phyloP scores from a whole-genome alignment of 2,329 filamentous ascomycete genomes.

The Onygenales sp. region DNA sequence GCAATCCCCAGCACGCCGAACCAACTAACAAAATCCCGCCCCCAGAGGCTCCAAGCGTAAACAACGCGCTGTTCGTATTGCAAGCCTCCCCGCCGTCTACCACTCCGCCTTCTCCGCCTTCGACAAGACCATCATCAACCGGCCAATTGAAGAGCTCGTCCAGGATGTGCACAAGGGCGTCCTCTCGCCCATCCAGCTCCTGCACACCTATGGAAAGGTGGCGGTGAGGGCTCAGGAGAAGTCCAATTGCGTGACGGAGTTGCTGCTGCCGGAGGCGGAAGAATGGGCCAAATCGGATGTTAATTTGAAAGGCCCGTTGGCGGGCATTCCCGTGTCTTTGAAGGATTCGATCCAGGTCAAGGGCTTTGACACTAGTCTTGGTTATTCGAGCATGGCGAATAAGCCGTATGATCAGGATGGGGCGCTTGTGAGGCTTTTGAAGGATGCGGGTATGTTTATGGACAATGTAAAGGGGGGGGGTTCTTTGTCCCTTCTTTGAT shows the following conservation, averaged over 20 bases:
- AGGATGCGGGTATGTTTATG: constrained; percentile 55
- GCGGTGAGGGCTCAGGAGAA: constrained; percentile 72
- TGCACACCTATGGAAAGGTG: constrained; percentile 80
- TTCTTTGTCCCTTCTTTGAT: neutral
- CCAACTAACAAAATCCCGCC: constrained; percentile 3
- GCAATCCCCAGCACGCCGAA: constrained; percentile 1
- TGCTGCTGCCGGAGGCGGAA: constrained; percentile 72
- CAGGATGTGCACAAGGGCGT: constrained; percentile 62
- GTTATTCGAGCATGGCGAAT: constrained; percentile 63
- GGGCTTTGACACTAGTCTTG: constrained; percentile 74
- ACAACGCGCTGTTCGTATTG: constrained; percentile 62
- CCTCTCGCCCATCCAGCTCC: constrained; percentile 59
- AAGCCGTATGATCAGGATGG: constrained; percentile 62
- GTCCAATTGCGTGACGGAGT: constrained; percentile 84
- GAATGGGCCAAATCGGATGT: constrained; percentile 53
- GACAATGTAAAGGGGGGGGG: neutral
- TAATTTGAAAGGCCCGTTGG: constrained; percentile 72
- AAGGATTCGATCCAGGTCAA: constrained; percentile 71
- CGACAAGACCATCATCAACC: constrained; percentile 60
- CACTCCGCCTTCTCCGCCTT: constrained; percentile 52
- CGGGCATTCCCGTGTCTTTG: constrained; percentile 76
- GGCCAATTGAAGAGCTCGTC: constrained; percentile 69
- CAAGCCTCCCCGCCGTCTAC: constrained; percentile 56
- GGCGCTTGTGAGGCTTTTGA: constrained; percentile 63
- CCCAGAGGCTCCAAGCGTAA: constrained; percentile 67